Conservation (phyloP, 441 rosid genomes). For the Syzygium syzygioides region DNA sequence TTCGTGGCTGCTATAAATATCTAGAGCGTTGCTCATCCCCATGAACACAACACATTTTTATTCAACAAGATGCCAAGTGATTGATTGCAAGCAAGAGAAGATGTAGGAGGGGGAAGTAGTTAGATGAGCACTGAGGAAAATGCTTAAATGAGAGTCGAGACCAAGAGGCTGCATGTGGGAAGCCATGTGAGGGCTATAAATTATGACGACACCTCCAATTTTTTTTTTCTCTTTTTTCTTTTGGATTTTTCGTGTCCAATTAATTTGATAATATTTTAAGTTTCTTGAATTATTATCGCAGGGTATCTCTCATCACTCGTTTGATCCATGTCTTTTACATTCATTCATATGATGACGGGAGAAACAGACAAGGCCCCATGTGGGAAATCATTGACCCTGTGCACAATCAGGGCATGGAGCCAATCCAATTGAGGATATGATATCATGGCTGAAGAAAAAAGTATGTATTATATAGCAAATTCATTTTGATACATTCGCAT, state of each 20-base stretch:
- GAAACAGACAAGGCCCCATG: conserved; percentile 40
- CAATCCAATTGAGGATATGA: conserved; percentile 5
- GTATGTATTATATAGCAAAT: neutral
- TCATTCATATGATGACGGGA: conserved; percentile 3
- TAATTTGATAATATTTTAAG: neutral
- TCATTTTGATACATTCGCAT: neutral
- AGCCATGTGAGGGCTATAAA: conserved; percentile 43
- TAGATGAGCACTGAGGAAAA: neutral
- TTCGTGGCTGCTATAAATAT: neutral
- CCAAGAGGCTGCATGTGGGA: conserved; percentile 34
- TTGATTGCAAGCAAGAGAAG: neutral
- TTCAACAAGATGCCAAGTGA: neutral
- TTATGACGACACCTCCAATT: neutral
- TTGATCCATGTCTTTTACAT: neutral
- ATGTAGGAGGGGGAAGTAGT: neutral
- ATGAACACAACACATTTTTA: neutral
- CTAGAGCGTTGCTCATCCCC: neutral
- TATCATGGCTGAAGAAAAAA: neutral
- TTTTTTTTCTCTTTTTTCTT: neutral
- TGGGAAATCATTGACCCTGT: conserved; percentile 31
- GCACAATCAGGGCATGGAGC: conserved; percentile 16
- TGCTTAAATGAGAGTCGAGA: neutral
- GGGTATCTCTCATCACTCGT: neutral
- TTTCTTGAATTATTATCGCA: neutral
- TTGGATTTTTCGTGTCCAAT: neutral